Evolutionary conservation across 768 basidiomycete species (phyloP).

Genomic region (Naematelia encephala): DNA sequence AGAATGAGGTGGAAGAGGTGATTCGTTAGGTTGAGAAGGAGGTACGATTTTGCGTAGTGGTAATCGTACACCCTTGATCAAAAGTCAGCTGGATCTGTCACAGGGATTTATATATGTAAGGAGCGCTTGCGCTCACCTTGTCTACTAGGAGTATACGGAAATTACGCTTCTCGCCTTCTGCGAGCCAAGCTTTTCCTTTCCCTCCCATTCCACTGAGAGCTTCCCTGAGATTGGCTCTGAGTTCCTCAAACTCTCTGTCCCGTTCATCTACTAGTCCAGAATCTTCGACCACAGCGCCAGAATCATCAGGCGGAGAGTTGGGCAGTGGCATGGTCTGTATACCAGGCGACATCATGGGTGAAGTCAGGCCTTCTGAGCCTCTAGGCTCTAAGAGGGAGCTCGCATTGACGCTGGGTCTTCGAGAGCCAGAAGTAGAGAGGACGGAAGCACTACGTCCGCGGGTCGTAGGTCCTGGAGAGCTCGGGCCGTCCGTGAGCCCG

Average conservation of each 20-base stretch:
- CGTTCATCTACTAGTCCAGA: neutral
- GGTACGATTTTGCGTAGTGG: slow-evolving; percentile 73
- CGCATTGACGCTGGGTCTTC: slow-evolving; percentile 11
- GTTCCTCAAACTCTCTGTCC: slow-evolving; percentile 40
- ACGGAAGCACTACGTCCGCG: slow-evolving; percentile 17
- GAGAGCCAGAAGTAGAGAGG: slow-evolving; percentile 11
- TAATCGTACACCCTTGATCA: slow-evolving; percentile 64
- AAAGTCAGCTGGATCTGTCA: no score
- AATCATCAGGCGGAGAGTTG: slow-evolving; percentile 4
- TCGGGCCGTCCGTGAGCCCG: slow-evolving; percentile 59
- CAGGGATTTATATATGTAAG: no score
- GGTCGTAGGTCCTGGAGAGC: slow-evolving; percentile 1
- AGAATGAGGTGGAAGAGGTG: slow-evolving; percentile 61
- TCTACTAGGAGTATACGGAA: slow-evolving; percentile 86
- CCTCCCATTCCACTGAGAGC: slow-evolving; percentile 25
- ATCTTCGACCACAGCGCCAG: slow-evolving; percentile 2
- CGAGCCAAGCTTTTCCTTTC: slow-evolving; percentile 43
- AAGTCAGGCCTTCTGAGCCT: slow-evolving; percentile 4
- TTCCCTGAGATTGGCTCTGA: slow-evolving; percentile 30
- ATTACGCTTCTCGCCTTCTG: slow-evolving; percentile 40
- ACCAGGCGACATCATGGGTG: slow-evolving; percentile 10
- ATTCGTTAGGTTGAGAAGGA: slow-evolving; percentile 51
- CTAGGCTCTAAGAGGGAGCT: slow-evolving; percentile 13
- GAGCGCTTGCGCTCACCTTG: slow-evolving; percentile 60
- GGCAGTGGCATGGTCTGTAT: slow-evolving; percentile 1